Conservation (phyloP, 176 grass and related monocot species). For the Cocos nucifera region DNA sequence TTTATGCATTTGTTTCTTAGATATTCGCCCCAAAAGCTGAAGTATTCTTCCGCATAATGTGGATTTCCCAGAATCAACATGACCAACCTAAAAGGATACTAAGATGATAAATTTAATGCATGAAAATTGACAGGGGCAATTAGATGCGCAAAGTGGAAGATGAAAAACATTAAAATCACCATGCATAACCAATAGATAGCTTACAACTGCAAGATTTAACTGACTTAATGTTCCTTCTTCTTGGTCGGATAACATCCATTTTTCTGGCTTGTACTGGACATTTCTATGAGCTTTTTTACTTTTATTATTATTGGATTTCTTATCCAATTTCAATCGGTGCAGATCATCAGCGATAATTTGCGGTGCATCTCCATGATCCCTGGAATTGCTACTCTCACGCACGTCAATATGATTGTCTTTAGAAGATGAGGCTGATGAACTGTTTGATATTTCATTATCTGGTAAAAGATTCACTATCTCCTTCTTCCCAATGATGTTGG, state of each 20-base stretch:
- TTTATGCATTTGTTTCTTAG: conserved; percentile 90
- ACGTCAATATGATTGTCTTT: conserved; percentile 10
- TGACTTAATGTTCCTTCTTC: conserved; percentile 36
- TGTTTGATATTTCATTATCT: conserved; percentile 16
- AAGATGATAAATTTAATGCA: neutral
- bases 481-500: conserved; percentile 20
- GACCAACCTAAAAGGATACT: conserved; percentile 55
- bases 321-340: conserved; percentile 52
- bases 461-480: conserved; percentile 13
- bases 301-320: conserved; percentile 25
- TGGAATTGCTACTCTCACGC: conserved; percentile 18
- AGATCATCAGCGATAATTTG: conserved; percentile 36
- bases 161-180: neutral
- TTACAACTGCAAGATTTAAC: conserved; percentile 88
- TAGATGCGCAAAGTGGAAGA: neutral
- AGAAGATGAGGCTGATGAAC: conserved; percentile 8
- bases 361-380: conserved; percentile 17
- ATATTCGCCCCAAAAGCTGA: conserved; percentile 55
- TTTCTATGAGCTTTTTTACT: conserved; percentile 32
- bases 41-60: conserved; percentile 70
- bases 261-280: conserved; percentile 67
- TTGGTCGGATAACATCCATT: conserved; percentile 60
- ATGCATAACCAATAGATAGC: neutral
- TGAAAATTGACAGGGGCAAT: too few relatives aligned
- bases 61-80: conserved; percentile 94